Conservation (phyloP, 176 grass and related monocot species). For the Rhynchospora breviuscula region DNA sequence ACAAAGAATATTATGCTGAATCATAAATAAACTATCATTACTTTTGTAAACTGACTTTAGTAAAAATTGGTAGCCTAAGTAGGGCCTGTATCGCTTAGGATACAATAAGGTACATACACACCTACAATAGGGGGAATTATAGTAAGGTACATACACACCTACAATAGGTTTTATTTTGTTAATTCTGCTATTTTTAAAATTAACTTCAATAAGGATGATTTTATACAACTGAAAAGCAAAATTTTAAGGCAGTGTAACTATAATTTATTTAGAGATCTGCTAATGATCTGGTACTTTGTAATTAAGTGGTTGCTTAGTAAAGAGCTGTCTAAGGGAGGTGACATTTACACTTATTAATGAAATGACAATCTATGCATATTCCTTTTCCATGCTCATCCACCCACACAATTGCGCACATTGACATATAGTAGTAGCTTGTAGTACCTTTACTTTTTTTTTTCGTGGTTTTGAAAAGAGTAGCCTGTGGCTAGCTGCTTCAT, state of each 20-base stretch:
- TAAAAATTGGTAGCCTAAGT: background rate
- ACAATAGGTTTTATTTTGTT: background rate
- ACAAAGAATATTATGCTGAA: background rate
- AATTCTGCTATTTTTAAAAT: background rate
- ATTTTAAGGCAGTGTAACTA: no score
- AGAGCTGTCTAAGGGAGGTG: background rate
- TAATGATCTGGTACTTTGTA: background rate
- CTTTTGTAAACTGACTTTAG: background rate
- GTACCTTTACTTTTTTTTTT: background rate
- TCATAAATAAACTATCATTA: background rate
- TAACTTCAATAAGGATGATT: no score
- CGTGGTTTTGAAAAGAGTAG: no score
- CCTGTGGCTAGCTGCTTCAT: no score
- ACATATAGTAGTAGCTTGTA: background rate
- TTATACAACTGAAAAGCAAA: no score
- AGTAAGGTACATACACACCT: background rate
- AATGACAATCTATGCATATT: background rate
- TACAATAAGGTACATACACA: background rate
- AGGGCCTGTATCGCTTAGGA: background rate
- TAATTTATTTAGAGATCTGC: background rate
- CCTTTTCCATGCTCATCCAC: background rate
- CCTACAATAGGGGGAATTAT: background rate
- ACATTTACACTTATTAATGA: background rate
- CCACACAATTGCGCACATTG: background rate
- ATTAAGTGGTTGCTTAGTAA: background rate